Percentiles rank a stretch among this genome's conserved stretches.
These are phyloP conservation scores for Malus hybrid DNA, from an alignment of 331 rosid species.

Conservation along the genomic window DNA sequence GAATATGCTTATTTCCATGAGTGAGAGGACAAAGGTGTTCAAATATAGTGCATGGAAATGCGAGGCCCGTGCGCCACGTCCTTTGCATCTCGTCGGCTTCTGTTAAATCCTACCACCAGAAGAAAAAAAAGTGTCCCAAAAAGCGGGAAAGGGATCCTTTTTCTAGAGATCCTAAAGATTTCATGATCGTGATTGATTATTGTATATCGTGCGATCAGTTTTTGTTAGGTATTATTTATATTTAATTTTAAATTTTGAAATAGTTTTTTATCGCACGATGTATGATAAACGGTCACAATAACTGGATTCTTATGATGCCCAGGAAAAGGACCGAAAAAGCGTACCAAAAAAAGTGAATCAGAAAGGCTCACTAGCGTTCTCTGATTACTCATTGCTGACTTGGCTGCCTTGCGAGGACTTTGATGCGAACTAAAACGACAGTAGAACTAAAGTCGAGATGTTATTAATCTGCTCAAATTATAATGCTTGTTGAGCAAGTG, in stretches of 20 bases:
- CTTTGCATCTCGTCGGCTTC: neutral
- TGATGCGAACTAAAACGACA: too few species aligned
- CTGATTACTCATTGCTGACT: neutral
- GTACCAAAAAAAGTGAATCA: neutral
- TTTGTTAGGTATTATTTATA: too few species aligned
- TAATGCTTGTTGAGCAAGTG: neutral
- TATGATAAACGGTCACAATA: fast-evolving
- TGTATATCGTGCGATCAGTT: fast-evolving
- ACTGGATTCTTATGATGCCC: too few species aligned
- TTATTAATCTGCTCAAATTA: too few species aligned
- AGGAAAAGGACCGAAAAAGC: too few species aligned
- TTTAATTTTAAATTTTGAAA: too few species aligned
- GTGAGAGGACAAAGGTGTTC: neutral
- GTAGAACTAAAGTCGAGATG: too few species aligned
- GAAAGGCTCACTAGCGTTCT: neutral
- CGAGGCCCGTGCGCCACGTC: constrained; percentile 12
- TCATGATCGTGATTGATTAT: too few species aligned
- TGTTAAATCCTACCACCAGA: neutral
- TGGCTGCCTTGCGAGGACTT: neutral
- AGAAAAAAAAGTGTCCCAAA: too few species aligned
- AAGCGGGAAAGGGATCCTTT: too few species aligned
- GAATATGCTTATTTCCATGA: constrained; percentile 16
- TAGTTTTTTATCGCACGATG: fast-evolving
- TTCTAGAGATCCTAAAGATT: fast-evolving
- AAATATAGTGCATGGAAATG: neutral